phyloP scores from a whole-genome alignment of 208 protist genomes.

The Wallacemonas collosoma region DNA sequence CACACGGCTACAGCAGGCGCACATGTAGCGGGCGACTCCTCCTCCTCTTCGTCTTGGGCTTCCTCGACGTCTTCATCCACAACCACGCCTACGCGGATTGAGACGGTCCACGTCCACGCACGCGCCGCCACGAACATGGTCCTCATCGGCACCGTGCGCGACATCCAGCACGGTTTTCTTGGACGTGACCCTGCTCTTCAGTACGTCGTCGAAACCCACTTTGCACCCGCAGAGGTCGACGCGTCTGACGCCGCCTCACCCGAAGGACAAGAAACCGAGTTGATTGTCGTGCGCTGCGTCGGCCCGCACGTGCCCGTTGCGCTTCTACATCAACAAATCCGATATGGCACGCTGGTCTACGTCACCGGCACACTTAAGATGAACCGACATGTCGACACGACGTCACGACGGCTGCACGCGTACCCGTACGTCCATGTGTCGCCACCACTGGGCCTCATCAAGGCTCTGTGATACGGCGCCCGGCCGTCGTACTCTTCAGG shows the following conservation, averaged over 20 bases:
- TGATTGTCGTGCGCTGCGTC: constrained; percentile 77
- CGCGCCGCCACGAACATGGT: constrained; percentile 58
- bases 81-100: background rate
- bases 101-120: constrained; percentile 53
- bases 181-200: constrained; percentile 50
- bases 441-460: constrained; percentile 65
- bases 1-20: no score
- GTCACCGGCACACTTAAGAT: constrained; percentile 69
- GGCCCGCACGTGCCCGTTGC: constrained; percentile 46
- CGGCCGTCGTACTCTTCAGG: no score
- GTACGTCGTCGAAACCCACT: constrained; percentile 48
- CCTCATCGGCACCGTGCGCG: constrained; percentile 58
- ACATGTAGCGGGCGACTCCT: no score
- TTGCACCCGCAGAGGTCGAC: background rate
- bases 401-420: constrained; percentile 66
- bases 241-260: background rate
- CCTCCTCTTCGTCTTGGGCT: background rate
- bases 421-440: constrained; percentile 84
- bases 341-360: constrained; percentile 45
- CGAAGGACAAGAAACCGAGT: constrained; percentile 43
- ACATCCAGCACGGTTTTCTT: constrained; percentile 76
- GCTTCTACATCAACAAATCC: constrained; percentile 52
- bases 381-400: constrained; percentile 72
- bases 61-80: background rate
- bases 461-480: constrained; percentile 31